Evolutionary conservation across 2,329 filamentous ascomycete species (phyloP), one percentile per base, ranked within the genome.

Genomic region (Polytolypa hystricis): DNA sequence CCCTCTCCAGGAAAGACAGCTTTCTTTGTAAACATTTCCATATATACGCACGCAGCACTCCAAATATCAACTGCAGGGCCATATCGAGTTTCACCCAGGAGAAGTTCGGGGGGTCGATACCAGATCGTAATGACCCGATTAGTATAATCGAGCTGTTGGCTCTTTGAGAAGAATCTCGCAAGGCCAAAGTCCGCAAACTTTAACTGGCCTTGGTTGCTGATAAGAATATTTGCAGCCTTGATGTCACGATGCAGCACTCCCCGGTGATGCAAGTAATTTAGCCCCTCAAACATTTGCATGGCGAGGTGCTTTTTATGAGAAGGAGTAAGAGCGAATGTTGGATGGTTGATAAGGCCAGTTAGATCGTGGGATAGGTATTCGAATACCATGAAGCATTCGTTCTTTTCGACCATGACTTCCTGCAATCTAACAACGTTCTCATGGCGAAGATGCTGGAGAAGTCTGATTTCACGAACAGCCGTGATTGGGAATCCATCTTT

Each of bases 381-480:
- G 47, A 98, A 98, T 3, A 98, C 91, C 91, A 98, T 98, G 62
- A 93, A 98, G 58, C 91, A 98, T 60, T 96, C 87, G 48, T 96
- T 96, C 55, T 81, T 84, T 62, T 98, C 91, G 2, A 98, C 91
- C 91, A 98, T 98, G 47, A 98, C 96, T 58, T 98, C 91, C 54
- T 94, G 81, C 31, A 98, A 67, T 44, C 75, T 78, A 39, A 98
- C 69, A 37, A 96, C 75, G 52, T 98, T 98, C 41, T 77, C 71
- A 56, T 96, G 91, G 11, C 81, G 85, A 11, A 98, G 69, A 49
- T 95, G 78, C 65, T 98, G 96, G 38, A 98, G 72, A 18, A 98
- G 73, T 66, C 95, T 94, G 66, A 98, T 95, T 59, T 98, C 91
- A 48, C 91, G 82, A 28, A 98, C 73, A 7, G 91, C 89, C 0